Evolutionary conservation across 2,329 filamentous ascomycete genomes (phyloP).

Genomic region (Gnomoniopsis sp.): DNA sequence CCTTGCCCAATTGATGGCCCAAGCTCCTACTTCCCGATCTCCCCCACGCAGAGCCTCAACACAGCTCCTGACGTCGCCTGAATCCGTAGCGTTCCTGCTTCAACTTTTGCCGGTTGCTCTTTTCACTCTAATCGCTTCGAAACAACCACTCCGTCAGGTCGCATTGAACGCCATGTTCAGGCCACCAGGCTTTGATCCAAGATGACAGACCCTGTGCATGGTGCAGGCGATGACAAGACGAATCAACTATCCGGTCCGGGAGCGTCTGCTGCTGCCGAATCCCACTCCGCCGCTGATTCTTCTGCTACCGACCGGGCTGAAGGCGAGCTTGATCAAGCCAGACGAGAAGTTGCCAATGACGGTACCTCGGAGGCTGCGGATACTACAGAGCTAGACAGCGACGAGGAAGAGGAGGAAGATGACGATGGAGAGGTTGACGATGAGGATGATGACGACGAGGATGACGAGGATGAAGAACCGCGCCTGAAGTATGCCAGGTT

Average conservation of each 20-base stretch:
- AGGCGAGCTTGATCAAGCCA: not conserved
- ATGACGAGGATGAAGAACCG: slow-evolving; percentile 90
- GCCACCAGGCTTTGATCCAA: slow-evolving; percentile 14
- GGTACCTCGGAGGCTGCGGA: not conserved
- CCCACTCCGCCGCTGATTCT: not conserved
- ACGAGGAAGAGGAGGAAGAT: slow-evolving; percentile 36
- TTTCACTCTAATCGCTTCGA: not conserved
- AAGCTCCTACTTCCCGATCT: not conserved
- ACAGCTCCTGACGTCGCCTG: slow-evolving; percentile 13
- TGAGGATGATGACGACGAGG: slow-evolving; percentile 66
- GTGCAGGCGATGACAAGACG: slow-evolving; percentile 16
- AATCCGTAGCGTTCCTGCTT: not conserved
- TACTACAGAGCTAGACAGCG: slow-evolving; percentile 7
- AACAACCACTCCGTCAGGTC: not conserved
- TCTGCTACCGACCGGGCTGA: not conserved
- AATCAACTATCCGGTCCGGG: not conserved
- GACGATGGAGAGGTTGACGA: slow-evolving; percentile 47
- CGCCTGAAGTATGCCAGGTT: slow-evolving; percentile 88
- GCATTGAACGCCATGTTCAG: slow-evolving; percentile 14
- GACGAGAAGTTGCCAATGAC: not conserved
- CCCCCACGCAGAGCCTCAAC: not conserved
- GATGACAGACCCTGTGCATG: slow-evolving; percentile 19
- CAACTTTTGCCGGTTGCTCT: not conserved
- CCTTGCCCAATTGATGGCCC: not conserved
- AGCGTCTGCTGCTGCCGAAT: not conserved